Base-by-base conservation (phyloP, 1,139 yeast genomes). In the Lodderomyces jiufengensis region DNA sequence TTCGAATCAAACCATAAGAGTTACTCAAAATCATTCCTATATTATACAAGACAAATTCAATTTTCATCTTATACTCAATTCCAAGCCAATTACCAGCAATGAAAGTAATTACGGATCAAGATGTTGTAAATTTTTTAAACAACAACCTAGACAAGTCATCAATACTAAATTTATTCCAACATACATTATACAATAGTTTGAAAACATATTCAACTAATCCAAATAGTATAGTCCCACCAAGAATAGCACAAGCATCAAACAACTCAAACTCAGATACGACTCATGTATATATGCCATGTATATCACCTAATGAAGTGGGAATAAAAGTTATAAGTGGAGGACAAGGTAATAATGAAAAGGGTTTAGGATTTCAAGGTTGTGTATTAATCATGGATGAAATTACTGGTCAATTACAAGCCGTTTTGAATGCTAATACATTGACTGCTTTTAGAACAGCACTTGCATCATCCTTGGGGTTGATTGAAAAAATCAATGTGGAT, bases 401-500 rank as follows among this genome's bases (percentile, higher is more conserved):
- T 5, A 69, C 72, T 14, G 88, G 87, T 1, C 59, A 60, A 24
- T 54, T 78, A 11, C 38, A 55, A 15, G 85, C 84, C 1, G 57
- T 80, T 3, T 51, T 80, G 29, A 80, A 78, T 48, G 86, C 84
- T 3, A 64, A 67, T 33, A 67, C 77, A 0, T 54, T 80, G 26
- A 81, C 88, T 1, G 86, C 84, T 0, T 79, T 80, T 45, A 62
- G 87, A 48, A 81, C 88, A 1, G 86, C 86, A 0, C 58, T 81
- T 42, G 78, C 80, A 18, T 69, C 78, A 22, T 61, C 73, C 7
- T 52, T 78, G 12, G 76, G 78, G 0, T 52, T 79, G 41, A 57
- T 57, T 9, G 66, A 63, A 36, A 62, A 61, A 2, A 26, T 36
- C 15, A 13, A 21, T 13, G 55, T 72, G 27, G 43, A 41, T 5